phyloP scores from a whole-genome alignment of 2,329 filamentous ascomycete species.

The Leptoxyphium fumago region DNA sequence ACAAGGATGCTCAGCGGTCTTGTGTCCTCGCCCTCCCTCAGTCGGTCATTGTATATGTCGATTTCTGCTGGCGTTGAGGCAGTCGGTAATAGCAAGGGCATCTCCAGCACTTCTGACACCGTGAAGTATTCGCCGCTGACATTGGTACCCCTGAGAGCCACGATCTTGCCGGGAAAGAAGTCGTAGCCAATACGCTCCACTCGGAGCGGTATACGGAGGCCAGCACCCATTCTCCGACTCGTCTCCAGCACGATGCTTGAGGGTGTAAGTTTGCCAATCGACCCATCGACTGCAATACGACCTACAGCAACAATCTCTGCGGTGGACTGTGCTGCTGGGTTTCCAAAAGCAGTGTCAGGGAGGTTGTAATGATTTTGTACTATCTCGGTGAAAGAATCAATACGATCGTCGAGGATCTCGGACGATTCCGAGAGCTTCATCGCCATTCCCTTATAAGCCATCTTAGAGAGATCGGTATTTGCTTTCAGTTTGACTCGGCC shows the following conservation, averaged over 20 bases:
- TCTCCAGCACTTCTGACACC: slow-evolving; percentile 58
- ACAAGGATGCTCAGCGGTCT: slow-evolving; percentile 63
- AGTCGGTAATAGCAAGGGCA: slow-evolving; percentile 60
- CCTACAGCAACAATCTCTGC: slow-evolving; percentile 81
- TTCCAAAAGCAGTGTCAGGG: slow-evolving; percentile 71
- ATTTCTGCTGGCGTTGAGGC: slow-evolving; percentile 54
- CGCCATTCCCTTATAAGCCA: slow-evolving; percentile 79
- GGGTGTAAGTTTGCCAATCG: slow-evolving; percentile 74
- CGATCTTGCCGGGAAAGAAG: slow-evolving; percentile 90
- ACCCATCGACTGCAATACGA: slow-evolving; percentile 73
- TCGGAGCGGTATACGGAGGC: slow-evolving; percentile 65
- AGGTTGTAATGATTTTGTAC: slow-evolving; percentile 61
- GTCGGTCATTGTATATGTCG: slow-evolving; percentile 51
- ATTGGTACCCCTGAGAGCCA: slow-evolving; percentile 76
- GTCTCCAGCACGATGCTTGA: slow-evolving; percentile 80
- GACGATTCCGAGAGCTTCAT: slow-evolving; percentile 91
- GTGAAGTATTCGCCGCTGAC: slow-evolving; percentile 71
- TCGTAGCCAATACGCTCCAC: slow-evolving; percentile 58
- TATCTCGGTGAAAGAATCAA: slow-evolving; percentile 71
- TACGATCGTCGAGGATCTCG: slow-evolving; percentile 85
- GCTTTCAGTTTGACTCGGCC: slow-evolving; percentile 71
- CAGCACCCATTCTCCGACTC: slow-evolving; percentile 69
- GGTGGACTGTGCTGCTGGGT: slow-evolving; percentile 70
- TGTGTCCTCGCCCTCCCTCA: slow-evolving; percentile 46
- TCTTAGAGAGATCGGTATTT: slow-evolving; percentile 78